Evolutionary conservation across 2,329 filamentous ascomycete genomes (phyloP).

Genomic region (Neofusicoccum sp.): DNA sequence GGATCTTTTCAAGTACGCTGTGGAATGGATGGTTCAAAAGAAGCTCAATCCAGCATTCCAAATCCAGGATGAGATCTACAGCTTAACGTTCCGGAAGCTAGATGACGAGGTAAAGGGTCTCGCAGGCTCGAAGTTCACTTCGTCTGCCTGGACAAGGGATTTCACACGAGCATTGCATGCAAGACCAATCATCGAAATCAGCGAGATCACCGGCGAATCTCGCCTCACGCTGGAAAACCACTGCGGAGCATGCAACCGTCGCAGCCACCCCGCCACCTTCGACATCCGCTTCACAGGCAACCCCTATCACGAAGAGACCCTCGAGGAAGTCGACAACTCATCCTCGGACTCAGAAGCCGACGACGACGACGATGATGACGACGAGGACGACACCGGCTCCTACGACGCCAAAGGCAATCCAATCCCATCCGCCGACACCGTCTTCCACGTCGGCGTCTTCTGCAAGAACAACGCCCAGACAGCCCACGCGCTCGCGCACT

Average conservation of each 20-base stretch:
- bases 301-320: conserved; percentile 63
- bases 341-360: conserved; percentile 28
- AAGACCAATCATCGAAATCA: conserved; percentile 60
- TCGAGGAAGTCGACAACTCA: conserved; percentile 57
- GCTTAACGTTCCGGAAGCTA: conserved; percentile 67
- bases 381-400: conserved; percentile 39
- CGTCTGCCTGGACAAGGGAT: conserved; percentile 65
- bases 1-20: conserved; percentile 69
- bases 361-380: conserved; percentile 35
- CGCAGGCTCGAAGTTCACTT: conserved; percentile 68
- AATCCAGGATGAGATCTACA: conserved; percentile 62
- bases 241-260: conserved; percentile 71
- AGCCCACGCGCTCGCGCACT: conserved; percentile 71
- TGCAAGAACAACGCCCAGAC: conserved; percentile 66
- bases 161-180: conserved; percentile 67
- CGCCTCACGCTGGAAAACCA: conserved; percentile 28
- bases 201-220: conserved; percentile 40
- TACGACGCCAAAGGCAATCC: conserved; percentile 50
- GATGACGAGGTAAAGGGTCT: conserved; percentile 68
- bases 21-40: conserved; percentile 81
- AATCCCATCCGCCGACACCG: conserved; percentile 44
- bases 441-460: conserved; percentile 54
- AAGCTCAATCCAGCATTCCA: conserved; percentile 71
- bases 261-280: conserved; percentile 65
- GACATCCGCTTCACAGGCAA: conserved; percentile 63